Evolutionary conservation across 805 yeast species (phyloP), one percentile per base, ranked within the genome.

Genomic region (Suhomyces sp.): DNA sequence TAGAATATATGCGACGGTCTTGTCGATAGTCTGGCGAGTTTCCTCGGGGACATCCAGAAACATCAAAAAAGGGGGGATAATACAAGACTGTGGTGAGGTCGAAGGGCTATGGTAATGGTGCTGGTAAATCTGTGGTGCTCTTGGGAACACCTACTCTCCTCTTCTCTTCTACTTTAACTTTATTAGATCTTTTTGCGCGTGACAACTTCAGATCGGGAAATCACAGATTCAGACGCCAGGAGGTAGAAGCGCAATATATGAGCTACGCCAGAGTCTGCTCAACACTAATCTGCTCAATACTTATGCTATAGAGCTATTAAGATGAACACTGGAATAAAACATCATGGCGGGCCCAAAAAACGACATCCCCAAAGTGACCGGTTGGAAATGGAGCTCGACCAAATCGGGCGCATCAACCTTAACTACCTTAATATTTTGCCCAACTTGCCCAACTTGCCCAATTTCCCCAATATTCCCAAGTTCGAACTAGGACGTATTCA

Each of bases 1-100:
- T 25, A 69, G 58, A 5, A 91, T 89, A 60, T 86, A 89, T 3
- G 73, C 80, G 0, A 86, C 90, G 0, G 96, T 87, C 61, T 86
- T 87, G 47, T 81, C 84, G 17, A 92, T 85, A 17, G 81, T 76
- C 13, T 76, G 76, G 44, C 49, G 46, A n/a, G 50, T 24, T 12
- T 54, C 57, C 9, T 49, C 47, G 33, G 41, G 22, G 6, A 37
- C 17, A 9, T 31, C 17, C 35, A n/a, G 9, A 7, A 31, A 31
- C 35, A 31, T n/a, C n/a, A n/a, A n/a, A n/a, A n/a, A n/a, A n/a
- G n/a, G n/a, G n/a, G n/a, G n/a, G n/a, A n/a, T n/a, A n/a, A n/a
- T n/a, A n/a, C n/a, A n/a, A n/a, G n/a, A n/a, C n/a, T n/a, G n/a
- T n/a, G 29, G 29, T 27, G 29, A 8, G 6, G 24, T n/a, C n/a